These are phyloP conservation scores for Aspergillus fumigatiaffinis DNA, from an alignment of 2,329 filamentous ascomycete genomes.

Conservation along the genomic window DNA sequence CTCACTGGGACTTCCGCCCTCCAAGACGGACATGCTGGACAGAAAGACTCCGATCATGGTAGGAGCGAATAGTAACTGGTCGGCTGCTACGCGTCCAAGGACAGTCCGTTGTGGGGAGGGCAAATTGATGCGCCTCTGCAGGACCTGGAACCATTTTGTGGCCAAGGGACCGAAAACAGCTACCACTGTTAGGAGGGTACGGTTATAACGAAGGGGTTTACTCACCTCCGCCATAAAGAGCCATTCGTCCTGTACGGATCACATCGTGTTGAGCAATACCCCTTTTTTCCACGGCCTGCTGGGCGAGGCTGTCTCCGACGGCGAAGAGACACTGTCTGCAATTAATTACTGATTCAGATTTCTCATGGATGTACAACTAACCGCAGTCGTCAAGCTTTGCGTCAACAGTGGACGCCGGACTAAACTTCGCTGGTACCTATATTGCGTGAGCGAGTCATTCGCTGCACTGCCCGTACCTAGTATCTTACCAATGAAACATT, in stretches of 20 bases:
- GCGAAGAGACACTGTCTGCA: constrained; percentile 8
- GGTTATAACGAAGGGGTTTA: background rate
- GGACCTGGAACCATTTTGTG: constrained; percentile 15
- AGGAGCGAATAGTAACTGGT: constrained; percentile 13
- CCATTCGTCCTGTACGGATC: constrained; percentile 9
- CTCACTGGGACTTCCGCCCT: constrained; percentile 7
- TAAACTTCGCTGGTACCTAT: constrained; percentile 14
- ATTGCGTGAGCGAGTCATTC: background rate
- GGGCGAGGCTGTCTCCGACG: constrained; percentile 12
- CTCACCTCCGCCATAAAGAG: constrained; percentile 14
- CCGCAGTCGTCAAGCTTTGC: constrained; percentile 14
- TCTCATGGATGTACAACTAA: background rate
- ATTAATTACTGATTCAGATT: background rate
- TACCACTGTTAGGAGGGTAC: background rate
- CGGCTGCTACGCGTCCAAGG: constrained; percentile 8
- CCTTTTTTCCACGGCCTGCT: constrained; percentile 14
- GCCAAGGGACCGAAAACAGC: constrained; percentile 13
- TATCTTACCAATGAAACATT: background rate
- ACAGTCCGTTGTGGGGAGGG: constrained; percentile 3
- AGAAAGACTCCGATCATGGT: constrained; percentile 16
- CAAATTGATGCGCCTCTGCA: constrained; percentile 9
- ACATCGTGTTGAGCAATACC: constrained; percentile 9
- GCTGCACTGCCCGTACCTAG: background rate
- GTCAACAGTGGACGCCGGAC: constrained; percentile 12
- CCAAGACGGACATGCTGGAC: constrained; percentile 14